These are phyloP conservation scores for Cicer arietinum DNA, from an alignment of 306 rosid genomes.

Conservation along the genomic window DNA sequence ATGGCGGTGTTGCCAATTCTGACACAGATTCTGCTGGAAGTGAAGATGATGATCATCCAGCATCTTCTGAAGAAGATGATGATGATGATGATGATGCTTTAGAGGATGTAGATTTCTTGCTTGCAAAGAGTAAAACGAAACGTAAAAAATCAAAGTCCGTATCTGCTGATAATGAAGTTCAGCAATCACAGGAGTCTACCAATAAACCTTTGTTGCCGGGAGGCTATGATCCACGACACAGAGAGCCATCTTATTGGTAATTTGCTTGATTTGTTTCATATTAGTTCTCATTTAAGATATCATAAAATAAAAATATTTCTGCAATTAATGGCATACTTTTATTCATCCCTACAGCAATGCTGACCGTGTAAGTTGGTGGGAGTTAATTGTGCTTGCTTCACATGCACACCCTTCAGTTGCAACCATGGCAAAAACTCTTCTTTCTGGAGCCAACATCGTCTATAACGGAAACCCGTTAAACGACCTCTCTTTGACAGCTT, in stretches of 20 bases:
- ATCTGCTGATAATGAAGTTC: constrained; percentile 47
- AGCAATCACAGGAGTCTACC: constrained; percentile 48
- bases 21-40: constrained; percentile 66
- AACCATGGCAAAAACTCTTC: constrained; percentile 87
- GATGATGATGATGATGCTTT: constrained; percentile 57
- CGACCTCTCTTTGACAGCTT: constrained; percentile 82
- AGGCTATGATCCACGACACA: constrained; percentile 82
- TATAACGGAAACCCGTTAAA: constrained; percentile 89
- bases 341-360: constrained; percentile 72
- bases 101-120: constrained; percentile 58
- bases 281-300: constrained; percentile 2
- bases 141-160: constrained; percentile 40
- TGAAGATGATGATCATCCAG: constrained; percentile 57
- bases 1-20: constrained; percentile 47
- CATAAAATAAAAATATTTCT: background rate
- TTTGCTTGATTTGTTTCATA: constrained; percentile 32
- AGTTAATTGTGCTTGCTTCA: constrained; percentile 82
- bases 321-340: constrained; percentile 17
- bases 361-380: constrained; percentile 94
- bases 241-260: constrained; percentile 91
- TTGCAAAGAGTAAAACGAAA: constrained; percentile 51
- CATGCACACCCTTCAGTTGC: constrained; percentile 94
- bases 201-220: constrained; percentile 68
- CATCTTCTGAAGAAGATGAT: constrained; percentile 66
- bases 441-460: constrained; percentile 86